Base-by-base conservation (phyloP, 2,329 filamentous ascomycete species). In the Neofusicoccum cordaticola region DNA sequence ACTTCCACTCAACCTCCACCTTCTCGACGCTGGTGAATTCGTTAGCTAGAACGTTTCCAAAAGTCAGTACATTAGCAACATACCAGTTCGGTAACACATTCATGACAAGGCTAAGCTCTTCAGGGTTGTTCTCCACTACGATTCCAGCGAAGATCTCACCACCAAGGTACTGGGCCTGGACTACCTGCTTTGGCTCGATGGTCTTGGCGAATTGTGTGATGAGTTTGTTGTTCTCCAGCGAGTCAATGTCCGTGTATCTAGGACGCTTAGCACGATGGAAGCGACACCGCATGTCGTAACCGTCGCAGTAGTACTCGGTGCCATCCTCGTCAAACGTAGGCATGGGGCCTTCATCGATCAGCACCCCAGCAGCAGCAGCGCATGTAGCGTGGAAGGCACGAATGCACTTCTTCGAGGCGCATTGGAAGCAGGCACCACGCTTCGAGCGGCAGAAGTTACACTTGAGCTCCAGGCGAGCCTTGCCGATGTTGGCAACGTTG, bases 401-500 rank as follows among this genome's bases (percentile, higher is more conserved):
- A 3, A 92, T 90, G 72, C 95, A 99, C 76, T 97, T 98, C 81
- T 93, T 94, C 70, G 92, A 90, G 0, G 92, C 96, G 78, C 95
- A 99, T 77, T 98, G 94, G 80, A 99, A 96, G 79, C 94, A 97
- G 15, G 92, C 92, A n/a, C 95, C 95, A 65, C 90, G 91, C 77
- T 95, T 96, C 37, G 93, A 96, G 39, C 93, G 91, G 74, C 95
- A 99, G 79, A 92, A 97, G 67, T 96, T 88, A 77, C 95, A 99
- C 77, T 96, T 97, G 69, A 98, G 88, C 31, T 96, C 93, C 69
- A 96, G 81, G 19, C 94, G 90, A 64, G 91, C 92, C 76, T 95
- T 94, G 73, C 91, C 88, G 69, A 98, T 93, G 66, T 87, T 86
- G n/a, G 86, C 85, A 58, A 93, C 86, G 69, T 96, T 94, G 69